phyloP scores from a whole-genome alignment of 2,329 filamentous ascomycete species.

The Microsporum canis region DNA sequence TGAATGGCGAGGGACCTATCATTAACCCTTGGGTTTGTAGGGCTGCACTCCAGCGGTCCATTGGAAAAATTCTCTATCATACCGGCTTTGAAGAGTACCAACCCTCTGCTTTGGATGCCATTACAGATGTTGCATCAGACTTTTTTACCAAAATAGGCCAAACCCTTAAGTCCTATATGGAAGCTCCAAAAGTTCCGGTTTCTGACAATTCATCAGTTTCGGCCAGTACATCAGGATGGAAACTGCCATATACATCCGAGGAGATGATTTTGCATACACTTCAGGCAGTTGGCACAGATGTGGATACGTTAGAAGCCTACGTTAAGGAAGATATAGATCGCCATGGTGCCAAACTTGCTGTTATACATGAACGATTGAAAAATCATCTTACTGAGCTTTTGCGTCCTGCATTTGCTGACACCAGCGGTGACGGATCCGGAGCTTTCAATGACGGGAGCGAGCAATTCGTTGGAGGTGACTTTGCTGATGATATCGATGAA shows the following conservation, averaged over 20 bases:
- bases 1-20: slow-evolving; percentile 76
- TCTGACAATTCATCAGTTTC: slow-evolving; percentile 32
- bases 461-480: slow-evolving; percentile 92
- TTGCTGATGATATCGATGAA: slow-evolving; percentile 93
- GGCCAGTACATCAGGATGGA: slow-evolving; percentile 35
- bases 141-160: slow-evolving; percentile 77
- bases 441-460: slow-evolving; percentile 96
- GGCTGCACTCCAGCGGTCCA: slow-evolving; percentile 74
- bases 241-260: slow-evolving; percentile 65
- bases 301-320: slow-evolving; percentile 72
- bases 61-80: slow-evolving; percentile 91
- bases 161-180: slow-evolving; percentile 70
- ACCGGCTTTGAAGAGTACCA: slow-evolving; percentile 96
- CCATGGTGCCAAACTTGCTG: slow-evolving; percentile 62
- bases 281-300: slow-evolving; percentile 68
- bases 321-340: slow-evolving; percentile 90
- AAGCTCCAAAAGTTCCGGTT: slow-evolving; percentile 62
- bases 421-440: slow-evolving; percentile 69
- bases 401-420: slow-evolving; percentile 74
- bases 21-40: slow-evolving; percentile 75
- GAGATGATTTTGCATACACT: slow-evolving; percentile 81
- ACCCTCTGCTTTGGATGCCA: slow-evolving; percentile 78
- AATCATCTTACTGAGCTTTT: slow-evolving; percentile 83
- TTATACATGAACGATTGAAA: slow-evolving; percentile 92
- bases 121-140: slow-evolving; percentile 79